phyloP scores from a whole-genome alignment of 2,329 filamentous ascomycete genomes.

The Clathrospora elynae region DNA sequence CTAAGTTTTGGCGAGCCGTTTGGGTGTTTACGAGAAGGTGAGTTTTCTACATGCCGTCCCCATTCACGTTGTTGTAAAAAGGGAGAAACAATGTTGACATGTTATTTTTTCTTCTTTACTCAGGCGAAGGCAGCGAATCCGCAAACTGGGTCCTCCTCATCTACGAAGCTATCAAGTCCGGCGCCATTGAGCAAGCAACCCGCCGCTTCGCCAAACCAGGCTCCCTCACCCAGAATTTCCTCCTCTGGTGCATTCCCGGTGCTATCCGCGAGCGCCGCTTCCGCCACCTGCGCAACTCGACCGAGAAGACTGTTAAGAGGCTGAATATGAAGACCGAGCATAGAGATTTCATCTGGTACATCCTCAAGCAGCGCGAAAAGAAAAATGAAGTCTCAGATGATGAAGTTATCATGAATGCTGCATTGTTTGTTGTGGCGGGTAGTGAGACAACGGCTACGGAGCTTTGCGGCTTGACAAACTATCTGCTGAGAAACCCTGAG shows the following conservation, averaged over 20 bases:
- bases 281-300: constrained; percentile 38
- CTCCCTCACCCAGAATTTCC: constrained; percentile 28
- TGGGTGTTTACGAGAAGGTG: constrained; percentile 40
- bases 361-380: constrained; percentile 40
- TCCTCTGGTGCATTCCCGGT: constrained; percentile 40
- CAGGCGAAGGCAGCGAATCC: constrained; percentile 39
- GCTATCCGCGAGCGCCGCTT: constrained; percentile 33
- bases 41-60: background rate
- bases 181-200: constrained; percentile 39
- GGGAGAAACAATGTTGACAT: too few species aligned
- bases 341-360: constrained; percentile 46
- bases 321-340: constrained; percentile 40
- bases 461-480: constrained; percentile 40
- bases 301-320: constrained; percentile 37
- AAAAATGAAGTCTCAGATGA: constrained; percentile 43
- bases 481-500: constrained; percentile 36
- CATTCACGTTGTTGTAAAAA: constrained; percentile 5
- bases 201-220: constrained; percentile 37
- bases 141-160: constrained; percentile 44
- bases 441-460: constrained; percentile 44
- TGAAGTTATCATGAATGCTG: constrained; percentile 42
- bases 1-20: constrained; percentile 42
- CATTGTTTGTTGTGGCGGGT: constrained; percentile 42
- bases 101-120: too few species aligned
- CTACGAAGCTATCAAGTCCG: constrained; percentile 44